Evolutionary conservation across 139 green algal species (phyloP).

Genomic region (Chlamydomonas sp.): DNA sequence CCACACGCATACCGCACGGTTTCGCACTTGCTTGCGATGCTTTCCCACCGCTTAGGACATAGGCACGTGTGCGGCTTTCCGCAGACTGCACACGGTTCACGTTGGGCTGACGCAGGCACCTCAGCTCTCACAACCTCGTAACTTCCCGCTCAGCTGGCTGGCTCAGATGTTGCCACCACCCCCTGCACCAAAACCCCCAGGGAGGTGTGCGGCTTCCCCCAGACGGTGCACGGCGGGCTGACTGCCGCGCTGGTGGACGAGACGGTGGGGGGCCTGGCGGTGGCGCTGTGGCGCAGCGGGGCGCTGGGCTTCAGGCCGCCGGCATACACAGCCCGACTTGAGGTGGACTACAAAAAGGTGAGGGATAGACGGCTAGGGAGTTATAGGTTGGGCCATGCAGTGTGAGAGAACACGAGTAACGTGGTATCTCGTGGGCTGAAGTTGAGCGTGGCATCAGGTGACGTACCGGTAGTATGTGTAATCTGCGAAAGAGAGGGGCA

Average conservation of each 20-base stretch:
- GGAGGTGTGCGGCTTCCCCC: slow-evolving; percentile 68
- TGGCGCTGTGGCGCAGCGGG: slow-evolving; percentile 51
- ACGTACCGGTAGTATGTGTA: no score
- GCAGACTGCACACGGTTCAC: no score
- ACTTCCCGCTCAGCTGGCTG: no score
- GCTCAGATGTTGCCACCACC: neutral
- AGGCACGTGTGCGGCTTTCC: no score
- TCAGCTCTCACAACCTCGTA: no score
- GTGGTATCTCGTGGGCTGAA: neutral
- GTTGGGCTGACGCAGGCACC: no score
- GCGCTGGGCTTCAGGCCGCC: slow-evolving; percentile 60
- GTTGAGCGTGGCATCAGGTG: neutral
- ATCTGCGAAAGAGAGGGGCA: no score
- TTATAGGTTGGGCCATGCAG: neutral
- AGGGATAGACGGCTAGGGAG: neutral
- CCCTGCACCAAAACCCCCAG: slow-evolving; percentile 11
- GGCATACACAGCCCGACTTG: slow-evolving; percentile 70
- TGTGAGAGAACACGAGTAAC: neutral
- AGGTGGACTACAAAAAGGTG: slow-evolving; percentile 77
- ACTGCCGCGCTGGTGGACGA: slow-evolving; percentile 87
- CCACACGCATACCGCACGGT: no score
- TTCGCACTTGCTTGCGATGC: no score
- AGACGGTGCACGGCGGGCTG: slow-evolving; percentile 77
- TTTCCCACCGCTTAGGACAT: no score
- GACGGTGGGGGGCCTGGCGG: slow-evolving; percentile 69